Percentiles rank a stretch among this genome's conserved stretches.
These are phyloP conservation scores for Xerocomellus intermedius DNA, from an alignment of 768 basidiomycete genomes.

Conservation along the genomic window DNA sequence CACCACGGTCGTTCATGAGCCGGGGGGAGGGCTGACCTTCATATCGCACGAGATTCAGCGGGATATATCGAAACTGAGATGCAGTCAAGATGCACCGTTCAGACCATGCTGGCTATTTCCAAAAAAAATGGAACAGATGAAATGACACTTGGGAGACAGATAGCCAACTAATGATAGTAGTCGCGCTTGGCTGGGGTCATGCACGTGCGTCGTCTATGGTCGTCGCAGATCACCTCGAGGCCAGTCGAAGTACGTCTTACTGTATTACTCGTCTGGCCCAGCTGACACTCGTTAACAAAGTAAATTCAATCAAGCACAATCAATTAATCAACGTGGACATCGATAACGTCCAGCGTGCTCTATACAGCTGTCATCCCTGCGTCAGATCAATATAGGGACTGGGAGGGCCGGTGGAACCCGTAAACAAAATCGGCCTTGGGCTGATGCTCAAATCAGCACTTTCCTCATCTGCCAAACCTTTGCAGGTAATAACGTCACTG, in stretches of 20 bases:
- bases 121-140: slow-evolving; percentile 7
- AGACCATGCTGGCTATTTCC: slow-evolving; percentile 27
- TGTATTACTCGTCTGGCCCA: not conserved
- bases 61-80: slow-evolving; percentile 4
- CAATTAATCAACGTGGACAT: slow-evolving; percentile 5
- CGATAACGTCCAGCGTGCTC: slow-evolving; percentile 3
- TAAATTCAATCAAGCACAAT: not conserved
- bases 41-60: slow-evolving; percentile 20
- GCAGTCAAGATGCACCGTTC: slow-evolving; percentile 16
- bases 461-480: slow-evolving; percentile 83
- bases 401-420: not conserved
- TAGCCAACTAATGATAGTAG: not conserved
- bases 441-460: slow-evolving; percentile 62
- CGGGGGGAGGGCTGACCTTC: slow-evolving; percentile 26
- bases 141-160: slow-evolving; percentile 15
- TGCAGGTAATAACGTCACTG: slow-evolving; percentile 78
- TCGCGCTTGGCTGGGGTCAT: slow-evolving; percentile 3
- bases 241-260: not conserved
- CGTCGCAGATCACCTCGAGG: not conserved
- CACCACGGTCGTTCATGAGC: not conserved
- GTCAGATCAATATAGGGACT: slow-evolving; percentile 9
- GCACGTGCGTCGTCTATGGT: slow-evolving; percentile 22
- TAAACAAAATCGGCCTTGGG: not conserved
- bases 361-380: not conserved
- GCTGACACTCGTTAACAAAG: not conserved